These are phyloP conservation scores for Groenewaldozyma tartarivorans DNA, from an alignment of 805 yeast species.

Conservation along the genomic window DNA sequence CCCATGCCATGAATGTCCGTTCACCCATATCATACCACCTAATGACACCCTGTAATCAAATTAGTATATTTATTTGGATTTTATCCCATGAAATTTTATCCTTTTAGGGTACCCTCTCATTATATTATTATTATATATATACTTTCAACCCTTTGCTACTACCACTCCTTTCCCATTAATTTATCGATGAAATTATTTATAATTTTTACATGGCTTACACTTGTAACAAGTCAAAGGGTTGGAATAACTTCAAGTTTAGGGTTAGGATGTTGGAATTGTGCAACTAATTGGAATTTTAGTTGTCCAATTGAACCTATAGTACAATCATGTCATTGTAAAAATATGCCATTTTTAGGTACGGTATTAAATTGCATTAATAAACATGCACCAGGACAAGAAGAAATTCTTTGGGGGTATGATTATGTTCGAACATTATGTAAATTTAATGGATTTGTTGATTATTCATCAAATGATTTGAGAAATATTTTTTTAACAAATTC, in stretches of 20 bases:
- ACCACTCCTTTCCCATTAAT: neutral
- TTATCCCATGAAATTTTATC: neutral
- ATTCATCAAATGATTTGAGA: constrained; percentile 19
- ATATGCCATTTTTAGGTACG: constrained; percentile 23
- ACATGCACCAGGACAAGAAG: constrained; percentile 17
- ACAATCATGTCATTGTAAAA: constrained; percentile 21
- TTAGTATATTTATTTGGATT: no score
- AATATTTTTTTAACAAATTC: constrained; percentile 27
- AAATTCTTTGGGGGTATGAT: constrained; percentile 18
- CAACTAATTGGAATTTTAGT: constrained; percentile 23
- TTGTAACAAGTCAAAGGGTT: no score
- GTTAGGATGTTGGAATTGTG: constrained; percentile 25
- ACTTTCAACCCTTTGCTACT: neutral
- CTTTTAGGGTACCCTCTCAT: neutral
- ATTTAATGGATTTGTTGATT: constrained; percentile 20
- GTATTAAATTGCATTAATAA: constrained; percentile 22
- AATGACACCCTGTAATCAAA: no score
- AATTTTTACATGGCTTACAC: no score
- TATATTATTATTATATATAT: neutral
- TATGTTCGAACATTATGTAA: constrained; percentile 23
- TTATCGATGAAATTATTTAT: neutral
- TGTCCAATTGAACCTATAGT: constrained; percentile 12
- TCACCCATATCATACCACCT: no score
- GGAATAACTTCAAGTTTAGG: constrained; percentile 25
- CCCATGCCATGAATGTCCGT: no score